Evolutionary conservation across 2,329 filamentous ascomycete species (phyloP), one percentile per base, ranked within the genome.

Genomic region (Talaromyces verruculosus): DNA sequence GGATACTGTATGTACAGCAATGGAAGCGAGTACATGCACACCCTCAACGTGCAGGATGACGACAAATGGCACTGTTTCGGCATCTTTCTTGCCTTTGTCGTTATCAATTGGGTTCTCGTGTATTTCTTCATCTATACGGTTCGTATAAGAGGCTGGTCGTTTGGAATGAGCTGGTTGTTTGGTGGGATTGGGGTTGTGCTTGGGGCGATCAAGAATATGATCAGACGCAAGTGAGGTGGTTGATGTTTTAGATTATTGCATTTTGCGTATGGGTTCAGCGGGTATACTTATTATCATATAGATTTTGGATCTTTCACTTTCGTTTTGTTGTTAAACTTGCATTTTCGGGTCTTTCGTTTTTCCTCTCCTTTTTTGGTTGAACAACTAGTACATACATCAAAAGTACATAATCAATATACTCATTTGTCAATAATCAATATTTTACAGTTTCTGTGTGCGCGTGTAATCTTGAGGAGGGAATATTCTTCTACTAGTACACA

Each of bases 51-150:
- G 63, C 73, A 80, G 4, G 76, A 80, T 0, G 76, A 73, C 22
- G 83, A 93, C 63, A 91, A 91, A 78, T 93, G 90, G 90, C 79
- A 85, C 51, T 82, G 89, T 74, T 90, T 92, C 70, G 90, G 89
- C 7, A 88, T 92, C 67, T 91, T 92, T 79, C 70, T 91, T 8
- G 87, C 85, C 1, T 93, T 92, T 74, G 87, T 86, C 62, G 79
- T 90, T 15, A 88, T 85, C 61, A 92, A 92, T 72, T 92, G 88
- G 87, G 79, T 84, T 47, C 76, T 92, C 63, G 89, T 92, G 0
- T 91, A 91, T 75, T 91, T 92, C 78, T 92, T 93, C 73, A 87
- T 92, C 65, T 93, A 89, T 77, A 89, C 87, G 2, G 88, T 91
- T 6, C 83, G 90, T 19, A 85, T 92, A 64, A 84, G 84, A 69